Conservation (phyloP, 768 basidiomycete genomes). For the Lactarius evosmus region DNA sequence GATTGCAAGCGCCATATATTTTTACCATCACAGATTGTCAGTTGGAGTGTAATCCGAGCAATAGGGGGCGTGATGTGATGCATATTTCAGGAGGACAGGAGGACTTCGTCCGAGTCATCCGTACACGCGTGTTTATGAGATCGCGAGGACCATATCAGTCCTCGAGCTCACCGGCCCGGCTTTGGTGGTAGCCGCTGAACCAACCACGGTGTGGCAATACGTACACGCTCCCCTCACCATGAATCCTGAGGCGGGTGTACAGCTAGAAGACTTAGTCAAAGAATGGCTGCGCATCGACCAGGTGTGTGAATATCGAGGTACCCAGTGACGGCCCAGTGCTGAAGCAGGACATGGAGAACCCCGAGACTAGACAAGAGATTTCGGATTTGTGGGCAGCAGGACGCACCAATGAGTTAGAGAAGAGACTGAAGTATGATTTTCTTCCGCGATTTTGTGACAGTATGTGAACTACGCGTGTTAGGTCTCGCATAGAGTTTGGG, state of each 20-base stretch:
- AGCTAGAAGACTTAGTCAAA: constrained; percentile 43
- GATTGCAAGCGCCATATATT: no score
- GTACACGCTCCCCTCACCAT: background rate
- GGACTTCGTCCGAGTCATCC: no score
- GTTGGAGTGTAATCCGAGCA: no score
- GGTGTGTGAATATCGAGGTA: constrained; percentile 31
- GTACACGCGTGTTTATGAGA: no score
- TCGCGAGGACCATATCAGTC: no score
- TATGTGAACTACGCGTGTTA: constrained; percentile 31
- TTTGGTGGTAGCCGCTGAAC: background rate
- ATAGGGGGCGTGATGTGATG: no score
- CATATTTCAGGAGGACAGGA: no score
- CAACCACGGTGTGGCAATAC: background rate
- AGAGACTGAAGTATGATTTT: constrained; percentile 48
- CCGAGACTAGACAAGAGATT: constrained; percentile 48
- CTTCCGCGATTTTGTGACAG: background rate
- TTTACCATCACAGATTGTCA: no score
- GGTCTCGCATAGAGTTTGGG: constrained; percentile 78
- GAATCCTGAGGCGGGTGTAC: background rate
- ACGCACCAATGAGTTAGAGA: constrained; percentile 49
- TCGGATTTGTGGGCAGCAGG: constrained; percentile 43
- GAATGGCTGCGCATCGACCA: constrained; percentile 52
- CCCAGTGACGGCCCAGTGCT: background rate
- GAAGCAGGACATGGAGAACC: constrained; percentile 41
- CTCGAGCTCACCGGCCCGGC: background rate